Base-by-base conservation (phyloP, 225 moss, liverwort and hornwort genomes). In the Sphagnum tenellum region DNA sequence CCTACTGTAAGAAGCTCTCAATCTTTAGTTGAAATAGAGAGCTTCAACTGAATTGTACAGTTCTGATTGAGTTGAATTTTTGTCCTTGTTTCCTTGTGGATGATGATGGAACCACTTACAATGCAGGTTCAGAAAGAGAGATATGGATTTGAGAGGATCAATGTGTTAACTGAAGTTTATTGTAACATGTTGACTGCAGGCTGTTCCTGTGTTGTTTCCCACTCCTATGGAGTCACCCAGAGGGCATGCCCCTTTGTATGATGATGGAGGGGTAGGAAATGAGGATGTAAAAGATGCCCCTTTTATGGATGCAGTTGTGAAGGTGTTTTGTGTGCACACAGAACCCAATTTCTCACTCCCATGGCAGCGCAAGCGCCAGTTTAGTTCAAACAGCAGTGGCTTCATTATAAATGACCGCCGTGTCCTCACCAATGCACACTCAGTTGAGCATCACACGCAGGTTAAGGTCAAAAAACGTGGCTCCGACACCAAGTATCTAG, bases 401-500 rank as follows among this genome's bases (percentile, higher is more conserved):
- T 96, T 92, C 57, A 96, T 96, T 48, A 92, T 96, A 44, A 83
- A 82, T 55, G 91, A 92, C 56, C 88, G 92, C 50, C 81, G 88
- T 60, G 96, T 96, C 47, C 71, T 92, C 75, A 96, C 96, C n/a
- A 92, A 96, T 71, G 96, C 96, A 44, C 96, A 96, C 64, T 96
- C 96, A 14, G 96, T 96, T 62, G 96, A 96, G 88, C 96, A 96
- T 75, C 92, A 96, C 58, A 96, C 92, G 59, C 92, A 96, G 77
- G 96, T 96, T 68, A 96, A 96, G 81, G 96, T 96, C 65, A 96
- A 96, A 76, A 96, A 92, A 71, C 92, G 96, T 53, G 96, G 96
- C 54, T 96, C 96, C 45, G 96, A 98, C 83, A 89, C 90, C 49
- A 92, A 98, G 73, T 98, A 93, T 72, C 67, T 98, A 79, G 98